Evolutionary conservation across 2,329 filamentous ascomycete genomes (phyloP).

Genomic region (Ascocoryne sarcoides): DNA sequence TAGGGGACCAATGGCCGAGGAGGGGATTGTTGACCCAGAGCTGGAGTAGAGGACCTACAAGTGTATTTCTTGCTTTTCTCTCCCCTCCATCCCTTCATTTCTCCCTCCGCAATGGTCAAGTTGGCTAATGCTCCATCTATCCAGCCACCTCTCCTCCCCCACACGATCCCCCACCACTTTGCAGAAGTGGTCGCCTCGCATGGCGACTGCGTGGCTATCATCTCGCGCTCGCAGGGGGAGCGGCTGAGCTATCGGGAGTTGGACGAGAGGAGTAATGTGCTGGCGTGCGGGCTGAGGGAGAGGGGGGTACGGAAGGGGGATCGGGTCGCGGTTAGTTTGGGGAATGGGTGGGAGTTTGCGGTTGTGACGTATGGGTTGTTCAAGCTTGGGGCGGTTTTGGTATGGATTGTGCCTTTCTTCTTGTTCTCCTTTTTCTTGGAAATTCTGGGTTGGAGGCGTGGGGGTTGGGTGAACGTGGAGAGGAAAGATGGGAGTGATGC

Average conservation of each 20-base stretch:
- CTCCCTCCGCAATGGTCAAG: neutral
- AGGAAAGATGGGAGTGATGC: too few species aligned
- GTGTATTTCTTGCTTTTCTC: too few species aligned
- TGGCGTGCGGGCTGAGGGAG: slow-evolving; percentile 61
- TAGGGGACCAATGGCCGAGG: too few species aligned
- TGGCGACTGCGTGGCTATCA: slow-evolving; percentile 55
- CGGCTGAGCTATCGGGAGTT: slow-evolving; percentile 66
- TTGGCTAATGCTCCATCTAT: slow-evolving; percentile 4
- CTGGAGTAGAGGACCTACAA: too few species aligned
- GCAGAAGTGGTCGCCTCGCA: slow-evolving; percentile 51
- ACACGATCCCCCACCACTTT: slow-evolving; percentile 69
- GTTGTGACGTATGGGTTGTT: slow-evolving; percentile 82
- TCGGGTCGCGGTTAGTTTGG: slow-evolving; percentile 76
- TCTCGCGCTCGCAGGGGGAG: slow-evolving; percentile 41
- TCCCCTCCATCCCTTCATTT: neutral
- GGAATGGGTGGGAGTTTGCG: slow-evolving; percentile 78
- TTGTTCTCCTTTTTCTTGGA: neutral
- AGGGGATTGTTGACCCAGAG: too few species aligned
- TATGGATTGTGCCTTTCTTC: slow-evolving; percentile 25
- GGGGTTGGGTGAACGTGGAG: neutral
- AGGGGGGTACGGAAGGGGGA: slow-evolving; percentile 74
- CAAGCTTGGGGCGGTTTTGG: slow-evolving; percentile 88
- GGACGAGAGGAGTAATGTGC: slow-evolving; percentile 64
- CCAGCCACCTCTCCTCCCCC: slow-evolving; percentile 56
- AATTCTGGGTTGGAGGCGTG: slow-evolving; percentile 1